These are phyloP conservation scores for Aspergillus fumigatiaffinis DNA, from an alignment of 2,329 filamentous ascomycete species.

Conservation along the genomic window DNA sequence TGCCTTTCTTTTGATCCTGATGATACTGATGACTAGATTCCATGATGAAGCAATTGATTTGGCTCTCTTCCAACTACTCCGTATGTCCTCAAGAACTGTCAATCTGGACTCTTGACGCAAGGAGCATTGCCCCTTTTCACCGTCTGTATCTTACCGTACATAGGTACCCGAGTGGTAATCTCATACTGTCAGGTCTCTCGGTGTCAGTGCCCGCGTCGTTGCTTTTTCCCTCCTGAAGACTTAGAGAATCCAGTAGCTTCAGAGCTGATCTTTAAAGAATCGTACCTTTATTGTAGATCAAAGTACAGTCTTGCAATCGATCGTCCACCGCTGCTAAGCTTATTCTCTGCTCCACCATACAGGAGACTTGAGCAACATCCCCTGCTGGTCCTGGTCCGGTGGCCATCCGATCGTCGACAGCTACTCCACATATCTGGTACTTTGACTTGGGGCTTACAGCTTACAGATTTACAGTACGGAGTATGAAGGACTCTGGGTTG, in stretches of 20 bases:
- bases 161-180: background rate
- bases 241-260: too few relatives aligned
- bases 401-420: conserved; percentile 7
- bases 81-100: background rate
- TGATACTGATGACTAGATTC: too few relatives aligned
- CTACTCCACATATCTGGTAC: conserved; percentile 5
- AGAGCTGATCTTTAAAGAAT: too few relatives aligned
- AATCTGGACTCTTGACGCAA: background rate
- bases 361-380: conserved; percentile 11
- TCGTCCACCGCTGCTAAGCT: conserved; percentile 18
- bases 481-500: too few relatives aligned
- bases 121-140: background rate
- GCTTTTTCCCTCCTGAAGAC: background rate
- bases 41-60: background rate
- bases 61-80: too few relatives aligned
- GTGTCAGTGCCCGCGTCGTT: background rate
- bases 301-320: conserved; percentile 5
- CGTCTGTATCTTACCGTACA: background rate
- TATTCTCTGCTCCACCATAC: conserved; percentile 18
- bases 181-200: too few relatives aligned
- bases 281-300: background rate
- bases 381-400: conserved; percentile 7
- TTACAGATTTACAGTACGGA: too few relatives aligned
- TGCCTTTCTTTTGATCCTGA: background rate
- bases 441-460: too few relatives aligned